Evolutionary conservation across 2,329 filamentous ascomycete genomes (phyloP).

Genomic region (Aureobasidium vineae): DNA sequence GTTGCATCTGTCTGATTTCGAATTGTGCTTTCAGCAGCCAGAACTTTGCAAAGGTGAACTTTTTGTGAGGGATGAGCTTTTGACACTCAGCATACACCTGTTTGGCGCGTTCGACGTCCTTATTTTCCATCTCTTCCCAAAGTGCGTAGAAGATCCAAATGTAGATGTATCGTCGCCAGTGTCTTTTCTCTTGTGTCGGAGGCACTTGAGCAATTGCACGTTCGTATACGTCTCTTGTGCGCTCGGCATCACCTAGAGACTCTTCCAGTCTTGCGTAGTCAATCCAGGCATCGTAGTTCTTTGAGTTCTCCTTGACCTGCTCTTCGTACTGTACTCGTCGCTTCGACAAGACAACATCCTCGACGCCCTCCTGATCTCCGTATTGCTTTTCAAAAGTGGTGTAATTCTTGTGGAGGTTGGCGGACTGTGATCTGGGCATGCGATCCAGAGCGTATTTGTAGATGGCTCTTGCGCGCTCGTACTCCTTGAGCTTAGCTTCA

Average conservation of each 20-base stretch:
- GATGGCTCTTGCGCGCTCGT: constrained; percentile 88
- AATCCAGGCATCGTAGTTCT: constrained; percentile 97
- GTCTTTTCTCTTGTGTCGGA: constrained; percentile 91
- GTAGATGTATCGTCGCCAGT: constrained; percentile 97
- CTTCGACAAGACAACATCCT: constrained; percentile 94
- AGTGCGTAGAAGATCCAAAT: constrained; percentile 97
- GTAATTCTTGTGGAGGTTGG: constrained; percentile 84
- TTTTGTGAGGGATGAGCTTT: constrained; percentile 86
- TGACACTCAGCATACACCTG: constrained; percentile 91
- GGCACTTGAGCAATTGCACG: constrained; percentile 93
- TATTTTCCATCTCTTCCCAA: constrained; percentile 86
- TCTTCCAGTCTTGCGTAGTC: constrained; percentile 93
- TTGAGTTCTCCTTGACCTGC: constrained; percentile 86
- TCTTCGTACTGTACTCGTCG: constrained; percentile 91
- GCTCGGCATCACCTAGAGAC: constrained; percentile 73
- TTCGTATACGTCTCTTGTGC: constrained; percentile 90
- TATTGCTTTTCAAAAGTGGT: constrained; percentile 99
- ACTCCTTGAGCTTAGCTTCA: constrained; percentile 91
- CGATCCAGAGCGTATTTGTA: constrained; percentile 96
- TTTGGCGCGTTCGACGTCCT: constrained; percentile 72
- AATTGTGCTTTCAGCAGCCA: constrained; percentile 95
- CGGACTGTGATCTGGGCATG: constrained; percentile 81
- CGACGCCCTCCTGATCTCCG: constrained; percentile 87
- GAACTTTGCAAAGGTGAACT: constrained; percentile 95
- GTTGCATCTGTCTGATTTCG: constrained; percentile 81